Evolutionary conservation across 352 stramenopile genomes (phyloP), one percentile per base, ranked within the genome.

Genomic region (Phytophthora macrochlamydospora): DNA sequence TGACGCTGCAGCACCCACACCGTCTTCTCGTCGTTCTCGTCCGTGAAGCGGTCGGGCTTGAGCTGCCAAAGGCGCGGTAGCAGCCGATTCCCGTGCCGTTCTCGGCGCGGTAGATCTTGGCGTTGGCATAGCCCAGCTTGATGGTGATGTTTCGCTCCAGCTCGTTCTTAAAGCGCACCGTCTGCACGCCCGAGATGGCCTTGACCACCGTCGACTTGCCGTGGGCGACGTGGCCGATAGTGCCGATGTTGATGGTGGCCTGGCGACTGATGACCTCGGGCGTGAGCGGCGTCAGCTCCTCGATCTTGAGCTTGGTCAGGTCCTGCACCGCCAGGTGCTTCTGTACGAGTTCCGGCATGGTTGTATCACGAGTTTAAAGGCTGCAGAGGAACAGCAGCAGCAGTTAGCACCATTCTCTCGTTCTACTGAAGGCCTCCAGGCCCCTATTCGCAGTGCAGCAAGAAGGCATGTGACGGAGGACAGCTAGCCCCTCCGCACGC

Each of bases 61-160:
- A 93, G 75, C 87, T 96, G 40, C 89, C 89, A 69, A 93, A 95
- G 49, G 87, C 91, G 54, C 90, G 81, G 82, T 97, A 98, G 70
- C 83, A 93, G 54, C 87, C 87, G 48, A 94, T 91, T 51, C 90
- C 90, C 9, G 79, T 68, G 50, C 78, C 83, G 56, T 91, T 93
- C 68, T 96, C 89, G 9, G 86, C 87, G 59, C 84, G 74, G 90
- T 99, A 99, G 79, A 99, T 99, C 87, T 99, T 99, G 53, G 98
- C 98, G 78, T 99, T 99, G 57, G 98, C 98, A 77, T 99, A 99
- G 57, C 98, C 98, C n/a, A 99, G 87, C 86, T 99, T 99, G 87
- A 99, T 99, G 57, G 98, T 99, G 79, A 99, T 99, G 88, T 99
- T 99, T 73, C 98, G 94, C 79, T 99, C 97, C 66, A 99, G 79